phyloP scores from a whole-genome alignment of 192 early-diverging fungal genomes.

The Rhizophagus clarus region DNA sequence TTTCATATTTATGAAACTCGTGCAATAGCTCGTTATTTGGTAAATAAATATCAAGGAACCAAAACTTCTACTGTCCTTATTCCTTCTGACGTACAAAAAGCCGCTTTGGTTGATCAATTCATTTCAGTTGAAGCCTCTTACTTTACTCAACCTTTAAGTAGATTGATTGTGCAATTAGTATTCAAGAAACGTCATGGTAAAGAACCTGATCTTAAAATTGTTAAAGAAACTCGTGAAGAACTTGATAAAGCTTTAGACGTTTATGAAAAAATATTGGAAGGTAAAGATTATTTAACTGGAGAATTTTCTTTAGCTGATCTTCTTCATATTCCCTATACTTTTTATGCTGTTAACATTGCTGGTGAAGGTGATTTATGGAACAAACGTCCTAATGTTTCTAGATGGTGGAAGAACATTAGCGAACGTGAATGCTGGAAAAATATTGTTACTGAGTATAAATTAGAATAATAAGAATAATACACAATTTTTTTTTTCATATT shows the following conservation, averaged over 20 bases:
- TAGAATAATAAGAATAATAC: too few species aligned
- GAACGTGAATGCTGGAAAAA: too few species aligned
- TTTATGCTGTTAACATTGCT: neutral
- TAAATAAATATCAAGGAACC: neutral
- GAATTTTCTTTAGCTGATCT: slow-evolving; percentile 32
- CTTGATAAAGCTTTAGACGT: slow-evolving; percentile 7
- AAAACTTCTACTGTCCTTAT: slow-evolving; percentile 31
- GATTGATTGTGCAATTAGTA: neutral
- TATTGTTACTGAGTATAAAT: too few species aligned
- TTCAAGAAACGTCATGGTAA: neutral
- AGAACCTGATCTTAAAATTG: slow-evolving; percentile 5
- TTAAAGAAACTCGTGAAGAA: neutral
- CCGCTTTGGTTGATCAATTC: slow-evolving; percentile 40
- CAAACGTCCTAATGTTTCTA: slow-evolving; percentile 29
- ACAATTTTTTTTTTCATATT: too few species aligned
- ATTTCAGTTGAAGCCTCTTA: slow-evolving; percentile 32
- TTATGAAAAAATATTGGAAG: slow-evolving; percentile 27
- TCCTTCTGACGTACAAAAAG: slow-evolving; percentile 34
- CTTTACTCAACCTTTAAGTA: neutral
- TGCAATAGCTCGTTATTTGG: slow-evolving; percentile 45
- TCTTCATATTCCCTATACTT: slow-evolving; percentile 19
- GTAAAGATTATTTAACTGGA: slow-evolving; percentile 32
- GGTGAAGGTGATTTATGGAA: slow-evolving; percentile 2
- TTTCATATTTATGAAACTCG: slow-evolving; percentile 42
- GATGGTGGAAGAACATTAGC: slow-evolving; percentile 27